Conservation (phyloP, 345 rosid species). For the Odontarrhena argentea region DNA sequence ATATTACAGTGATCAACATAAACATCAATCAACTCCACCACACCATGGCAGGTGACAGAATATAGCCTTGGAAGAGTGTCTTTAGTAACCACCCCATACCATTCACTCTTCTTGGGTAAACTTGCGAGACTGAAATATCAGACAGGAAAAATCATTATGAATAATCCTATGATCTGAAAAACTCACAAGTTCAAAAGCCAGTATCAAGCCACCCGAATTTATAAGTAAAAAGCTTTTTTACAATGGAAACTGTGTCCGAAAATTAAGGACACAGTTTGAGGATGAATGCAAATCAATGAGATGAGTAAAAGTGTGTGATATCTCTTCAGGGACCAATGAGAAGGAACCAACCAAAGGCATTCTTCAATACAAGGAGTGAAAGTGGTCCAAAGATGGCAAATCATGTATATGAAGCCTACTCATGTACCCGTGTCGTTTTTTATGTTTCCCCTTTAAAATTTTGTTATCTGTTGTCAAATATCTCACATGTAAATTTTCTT, state of each 20-base stretch:
- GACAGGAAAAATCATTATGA: neutral
- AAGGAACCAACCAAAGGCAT: neutral
- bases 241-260: neutral
- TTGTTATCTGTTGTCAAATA: neutral
- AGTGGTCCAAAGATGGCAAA: constrained; percentile 8
- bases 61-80: neutral
- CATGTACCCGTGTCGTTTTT: neutral
- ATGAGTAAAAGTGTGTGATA: constrained; percentile 13
- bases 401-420: neutral
- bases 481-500: neutral
- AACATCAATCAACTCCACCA: neutral
- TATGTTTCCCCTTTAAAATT: neutral
- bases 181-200: neutral
- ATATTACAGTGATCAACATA: neutral
- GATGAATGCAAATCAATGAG: constrained; percentile 1
- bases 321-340: constrained; percentile 21
- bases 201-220: constrained; percentile 4
- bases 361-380: constrained; percentile 17
- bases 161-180: neutral
- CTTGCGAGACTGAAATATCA: too few relatives aligned
- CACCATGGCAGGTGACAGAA: neutral
- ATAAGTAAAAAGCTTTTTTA: neutral
- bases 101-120: too few relatives aligned
- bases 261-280: neutral
- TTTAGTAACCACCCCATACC: too few relatives aligned